These are phyloP conservation scores for Pycnococcus provasolii DNA, from an alignment of 139 green algal genomes.

Conservation along the genomic window DNA sequence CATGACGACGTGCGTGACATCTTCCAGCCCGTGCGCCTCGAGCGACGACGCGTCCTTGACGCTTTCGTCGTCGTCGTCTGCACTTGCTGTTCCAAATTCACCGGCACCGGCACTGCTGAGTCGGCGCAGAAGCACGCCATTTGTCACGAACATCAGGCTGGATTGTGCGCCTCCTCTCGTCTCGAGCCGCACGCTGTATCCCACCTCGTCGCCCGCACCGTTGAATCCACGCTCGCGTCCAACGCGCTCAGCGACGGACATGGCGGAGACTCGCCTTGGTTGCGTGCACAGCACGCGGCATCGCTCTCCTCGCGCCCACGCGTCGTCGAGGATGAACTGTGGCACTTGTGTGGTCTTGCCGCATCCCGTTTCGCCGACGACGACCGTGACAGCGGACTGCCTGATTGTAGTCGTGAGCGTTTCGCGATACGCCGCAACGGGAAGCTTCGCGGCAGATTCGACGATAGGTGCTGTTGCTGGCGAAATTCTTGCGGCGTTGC, in stretches of 20 bases:
- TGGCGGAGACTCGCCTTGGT: conserved; percentile 40
- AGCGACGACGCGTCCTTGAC: conserved; percentile 1
- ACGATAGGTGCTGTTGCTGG: conserved; percentile 2
- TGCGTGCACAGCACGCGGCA: conserved; percentile 39
- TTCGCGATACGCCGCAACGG: neutral
- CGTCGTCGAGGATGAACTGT: conserved; percentile 63
- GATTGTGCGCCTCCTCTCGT: conserved; percentile 12
- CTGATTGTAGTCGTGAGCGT: neutral
- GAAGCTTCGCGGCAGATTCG: neutral
- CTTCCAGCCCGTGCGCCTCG: conserved; percentile 26
- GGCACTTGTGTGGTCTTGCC: conserved; percentile 75
- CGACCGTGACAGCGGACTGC: conserved; percentile 50
- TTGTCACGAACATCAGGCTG: conserved; percentile 46
- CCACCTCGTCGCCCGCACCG: conserved; percentile 25
- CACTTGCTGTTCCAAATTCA: neutral
- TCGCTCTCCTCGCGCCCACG: conserved; percentile 19
- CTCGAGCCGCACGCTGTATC: conserved; percentile 42
- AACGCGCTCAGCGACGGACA: conserved; percentile 40
- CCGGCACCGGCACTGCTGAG: neutral
- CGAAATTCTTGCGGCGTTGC: neutral
- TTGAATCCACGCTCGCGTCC: conserved; percentile 34
- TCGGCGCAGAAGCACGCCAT: conserved; percentile 49
- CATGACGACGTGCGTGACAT: conserved; percentile 56
- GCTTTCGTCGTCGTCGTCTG: conserved; percentile 5
- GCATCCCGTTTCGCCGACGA: conserved; percentile 72